These are phyloP conservation scores for Yamadazyma takamatsuzukensis DNA, from an alignment of 805 yeast species.

Conservation along the genomic window DNA sequence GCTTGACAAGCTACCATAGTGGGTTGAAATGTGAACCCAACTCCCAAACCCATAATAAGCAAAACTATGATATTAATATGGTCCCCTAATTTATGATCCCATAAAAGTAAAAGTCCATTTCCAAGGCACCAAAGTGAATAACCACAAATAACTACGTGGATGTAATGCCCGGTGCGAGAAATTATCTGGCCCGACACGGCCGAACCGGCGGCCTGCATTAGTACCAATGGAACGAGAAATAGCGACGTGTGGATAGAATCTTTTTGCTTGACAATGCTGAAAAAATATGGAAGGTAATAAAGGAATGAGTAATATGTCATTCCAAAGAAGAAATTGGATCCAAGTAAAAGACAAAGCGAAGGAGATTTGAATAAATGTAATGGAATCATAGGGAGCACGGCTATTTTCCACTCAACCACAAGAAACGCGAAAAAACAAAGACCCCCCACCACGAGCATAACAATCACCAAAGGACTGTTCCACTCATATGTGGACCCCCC, in stretches of 20 bases:
- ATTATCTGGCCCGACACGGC: conserved; percentile 46
- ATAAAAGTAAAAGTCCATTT: conserved; percentile 32
- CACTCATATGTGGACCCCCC: conserved; percentile 61
- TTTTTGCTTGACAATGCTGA: conserved; percentile 36
- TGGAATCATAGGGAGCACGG: conserved; percentile 56
- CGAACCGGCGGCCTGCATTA: conserved; percentile 42
- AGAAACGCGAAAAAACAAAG: conserved; percentile 38
- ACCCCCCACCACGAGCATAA: conserved; percentile 33
- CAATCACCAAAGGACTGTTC: conserved; percentile 41
- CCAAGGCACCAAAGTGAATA: conserved; percentile 42
- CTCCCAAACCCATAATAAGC: conserved; percentile 32
- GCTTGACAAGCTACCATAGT: conserved; percentile 57
- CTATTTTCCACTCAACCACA: conserved; percentile 47
- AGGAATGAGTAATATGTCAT: conserved; percentile 44
- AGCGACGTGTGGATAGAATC: conserved; percentile 31
- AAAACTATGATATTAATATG: conserved; percentile 23
- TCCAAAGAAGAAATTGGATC: conserved; percentile 46
- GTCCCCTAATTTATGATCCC: conserved; percentile 27
- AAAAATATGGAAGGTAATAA: conserved; percentile 39
- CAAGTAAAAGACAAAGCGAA: conserved; percentile 29
- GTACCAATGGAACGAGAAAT: conserved; percentile 43
- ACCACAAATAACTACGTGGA: conserved; percentile 39
- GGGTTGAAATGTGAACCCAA: conserved; percentile 54
- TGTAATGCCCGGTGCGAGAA: conserved; percentile 41
- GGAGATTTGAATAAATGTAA: conserved; percentile 38